A percentile compares a stretch with the other conserved stretches of the same genome.
These are phyloP conservation scores for Citrus sinensis DNA, from an alignment of 345 rosid species.

Conservation along the genomic window DVS_A1.0 CM039167.1:897001-897500, in stretches of 20 bases:
- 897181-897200: slow-evolving; percentile 51
- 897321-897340: neutral
- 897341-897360: neutral
- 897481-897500: no score
- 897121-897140: slow-evolving; percentile 50
- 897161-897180: slow-evolving; percentile 38
- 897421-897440: neutral
- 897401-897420: neutral
- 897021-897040: slow-evolving; percentile 49
- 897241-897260: slow-evolving; percentile 38
- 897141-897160: slow-evolving; percentile 36
- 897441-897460: neutral
- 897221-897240: slow-evolving; percentile 52
- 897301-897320: neutral
- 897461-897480: no score
- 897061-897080: slow-evolving; percentile 64
- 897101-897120: slow-evolving; percentile 27
- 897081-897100: slow-evolving; percentile 35
- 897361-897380: neutral
- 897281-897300: slow-evolving; percentile 1
- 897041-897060: slow-evolving; percentile 48
- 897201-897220: slow-evolving; percentile 43
- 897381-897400: neutral
- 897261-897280: slow-evolving; percentile 41
- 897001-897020: slow-evolving; percentile 37